Evolutionary conservation across 2,329 filamentous ascomycete species (phyloP).

Genomic region (Fusarium nematophilum): DNA sequence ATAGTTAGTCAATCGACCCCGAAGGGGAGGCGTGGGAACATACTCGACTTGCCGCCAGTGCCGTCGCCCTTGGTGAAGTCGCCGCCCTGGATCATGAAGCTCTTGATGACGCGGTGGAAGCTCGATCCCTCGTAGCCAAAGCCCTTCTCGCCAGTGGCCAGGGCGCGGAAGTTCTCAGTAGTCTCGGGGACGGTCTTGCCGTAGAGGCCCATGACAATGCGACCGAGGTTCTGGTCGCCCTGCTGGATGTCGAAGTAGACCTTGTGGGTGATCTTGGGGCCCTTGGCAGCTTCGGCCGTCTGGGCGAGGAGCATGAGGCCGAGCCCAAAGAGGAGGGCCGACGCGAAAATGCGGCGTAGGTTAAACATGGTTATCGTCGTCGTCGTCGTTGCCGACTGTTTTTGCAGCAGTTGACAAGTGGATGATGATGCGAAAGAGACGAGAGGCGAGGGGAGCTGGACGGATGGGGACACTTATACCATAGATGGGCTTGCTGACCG

Average conservation of each 20-base stretch:
- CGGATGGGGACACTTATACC: constrained; percentile 43
- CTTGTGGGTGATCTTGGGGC: constrained; percentile 96
- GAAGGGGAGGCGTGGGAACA: constrained; percentile 47
- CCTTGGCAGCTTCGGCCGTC: constrained; percentile 79
- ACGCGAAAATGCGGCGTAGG: constrained; percentile 76
- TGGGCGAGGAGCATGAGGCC: constrained; percentile 81
- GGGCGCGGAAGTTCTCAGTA: constrained; percentile 78
- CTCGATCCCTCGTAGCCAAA: constrained; percentile 83
- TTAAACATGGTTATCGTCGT: constrained; percentile 73
- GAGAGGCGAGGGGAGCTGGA: constrained; percentile 23
- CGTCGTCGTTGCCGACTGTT: constrained; percentile 26
- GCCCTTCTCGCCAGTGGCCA: constrained; percentile 88
- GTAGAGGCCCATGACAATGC: constrained; percentile 85
- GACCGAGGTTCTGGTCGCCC: constrained; percentile 78
- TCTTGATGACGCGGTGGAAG: constrained; percentile 92
- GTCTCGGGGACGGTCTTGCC: constrained; percentile 88
- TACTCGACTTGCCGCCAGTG: constrained; percentile 87
- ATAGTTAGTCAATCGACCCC: constrained; percentile 32
- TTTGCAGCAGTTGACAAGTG: constrained; percentile 16
- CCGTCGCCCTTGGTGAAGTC: constrained; percentile 87
- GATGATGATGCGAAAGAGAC: constrained; percentile 31
- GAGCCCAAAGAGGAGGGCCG: constrained; percentile 80
- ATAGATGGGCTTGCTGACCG: constrained; percentile 25
- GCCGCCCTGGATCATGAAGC: constrained; percentile 93
- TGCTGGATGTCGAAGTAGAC: constrained; percentile 89